Base-by-base conservation (phyloP, 441 rosid species). In the Erodium trifolium region DNA sequence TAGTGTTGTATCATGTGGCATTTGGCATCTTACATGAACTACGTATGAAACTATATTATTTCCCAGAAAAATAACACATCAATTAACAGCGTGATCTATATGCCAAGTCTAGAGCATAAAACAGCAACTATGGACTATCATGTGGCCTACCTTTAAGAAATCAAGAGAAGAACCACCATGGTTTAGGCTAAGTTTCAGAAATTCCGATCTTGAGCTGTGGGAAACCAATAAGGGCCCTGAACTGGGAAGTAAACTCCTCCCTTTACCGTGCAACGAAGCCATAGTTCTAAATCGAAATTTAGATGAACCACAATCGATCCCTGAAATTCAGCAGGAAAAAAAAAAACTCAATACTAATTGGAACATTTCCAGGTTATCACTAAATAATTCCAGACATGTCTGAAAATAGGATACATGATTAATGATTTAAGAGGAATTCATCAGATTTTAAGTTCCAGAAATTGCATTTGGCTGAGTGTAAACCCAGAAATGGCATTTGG, bases 131-230 rank as follows among this genome's bases (percentile, higher is more conserved):
- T 13, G 67, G 53, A 65, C 29, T 13, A 63, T 14, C 35, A 41
- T 39, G 63, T 13, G 59, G 67, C 70, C 37, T 78, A 86, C 93
- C 96, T 78, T 72, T 62, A 84, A 80, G 77, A 86, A 88, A 83
- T 73, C 12, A 64, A 82, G 81, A 31, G 77, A 82, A 49, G 80
- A 74, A 4, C 77, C 68, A 71, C 79, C 73, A 37, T 70, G 73
- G 71, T 47, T 67, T 14, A 67, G 68, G 18, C 70, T 77, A 43
- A 73, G 65, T 53, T 75, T 75, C 67, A 79, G 69, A 74, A 73
- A 74, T 27, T 78, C 71, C 2, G 73, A 66, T 45, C 71, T 69
- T 3, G 74, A 59, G 43, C 37, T 39, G 17, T 35, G 70, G 16
- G 77, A 69, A 75, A 79, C 72, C 74, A 64, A 67, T 35, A 65